Evolutionary conservation across 2,329 filamentous ascomycete species (phyloP), one percentile per base, ranked within the genome.

Genomic region (Alternaria triticimaculans): DNA sequence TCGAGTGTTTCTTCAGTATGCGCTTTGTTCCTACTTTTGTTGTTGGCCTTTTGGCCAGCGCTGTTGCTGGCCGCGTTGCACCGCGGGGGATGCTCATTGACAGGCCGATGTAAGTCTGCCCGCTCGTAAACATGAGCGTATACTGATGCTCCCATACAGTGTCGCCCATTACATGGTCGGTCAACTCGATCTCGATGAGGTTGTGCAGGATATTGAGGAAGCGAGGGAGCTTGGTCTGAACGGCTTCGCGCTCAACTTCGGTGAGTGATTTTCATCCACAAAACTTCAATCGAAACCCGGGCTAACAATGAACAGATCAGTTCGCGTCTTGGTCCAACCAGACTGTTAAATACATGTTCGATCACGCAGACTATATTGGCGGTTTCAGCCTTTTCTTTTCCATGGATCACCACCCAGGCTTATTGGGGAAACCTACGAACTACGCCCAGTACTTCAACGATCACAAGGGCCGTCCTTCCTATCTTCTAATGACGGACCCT

Each of bases 351-450:
- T 65, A 61, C 21, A 66, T 80, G n/a, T 80, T 81, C 65, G 64
- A 72, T 11, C 72, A 75, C 23, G 72, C 76, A n/a, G 68, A 72
- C 2, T 62, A 69, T 1, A 65, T 71, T 10, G 71, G 66, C 18
- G 50, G 10, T 41, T 80, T 81, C 62, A 68, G 71, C 8, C 72
- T 81, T 23, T 80, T 80, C 68, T 80, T 81, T 63, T 78, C 30
- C 30, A 33, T 33, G 30, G 30, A 33, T 33, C 30, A 33, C 30
- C 30, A 63, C 37, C 56, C 64, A 7, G 62, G 63, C 15, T 54
- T 69, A 37, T 65, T 74, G 64, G 69, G 57, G 11, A 49, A 72
- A 25, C 75, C 77, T 5, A 56, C 64, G 8, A 55, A 76, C 4
- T 78, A 78, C 60, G 63, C 73, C 2, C 60, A 68, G 9, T 70